Evolutionary conservation across 208 protist genomes (phyloP), one percentile per base, ranked within the genome.

Genomic region (Crithidia sp.): DNA sequence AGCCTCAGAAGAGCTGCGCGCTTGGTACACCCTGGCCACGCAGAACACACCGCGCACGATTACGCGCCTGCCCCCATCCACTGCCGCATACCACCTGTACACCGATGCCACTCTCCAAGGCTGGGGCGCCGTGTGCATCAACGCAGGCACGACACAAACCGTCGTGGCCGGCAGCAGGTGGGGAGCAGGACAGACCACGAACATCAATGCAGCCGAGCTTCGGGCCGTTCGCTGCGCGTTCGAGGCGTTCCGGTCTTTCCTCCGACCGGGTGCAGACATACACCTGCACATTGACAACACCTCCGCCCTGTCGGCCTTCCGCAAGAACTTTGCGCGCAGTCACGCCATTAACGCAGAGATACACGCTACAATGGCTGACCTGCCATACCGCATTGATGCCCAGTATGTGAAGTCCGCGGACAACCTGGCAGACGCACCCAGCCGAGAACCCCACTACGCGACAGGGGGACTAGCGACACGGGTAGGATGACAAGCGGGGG

Each of bases 231-330:
- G 19, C 5, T 78, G 16, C 40, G 73, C 65, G 9, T 63, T 78
- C 41, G 52, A 5, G 4, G 44, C 45, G 14, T 63, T 78, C 3
- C 8, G 36, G 49, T 7, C 5, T 13, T 43, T 47, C 17, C 10
- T 78, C 52, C 2, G 5, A 12, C 14, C n/a, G 14, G 36, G 62
- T 17, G 39, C 56, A 9, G 17, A 5, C 5, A 45, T 72, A 5
- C 28, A 66, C 50, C 45, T 78, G 19, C 54, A 78, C 55, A 63
- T 71, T 28, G 73, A 72, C 64, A 71, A 78, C 65, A 78, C 73
- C 6, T 78, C 65, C 5, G 73, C 73, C 12, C 39, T 78, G 9
- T 49, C 73, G 41, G 63, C 58, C 12, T 8, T 78, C 6, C n/a
- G 43, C 28, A 71, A 66, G n/a, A 43, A 54, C 12, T 47, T 17